phyloP scores from a whole-genome alignment of 495 filamentous ascomycete species.

The Viridothelium virens region DNA sequence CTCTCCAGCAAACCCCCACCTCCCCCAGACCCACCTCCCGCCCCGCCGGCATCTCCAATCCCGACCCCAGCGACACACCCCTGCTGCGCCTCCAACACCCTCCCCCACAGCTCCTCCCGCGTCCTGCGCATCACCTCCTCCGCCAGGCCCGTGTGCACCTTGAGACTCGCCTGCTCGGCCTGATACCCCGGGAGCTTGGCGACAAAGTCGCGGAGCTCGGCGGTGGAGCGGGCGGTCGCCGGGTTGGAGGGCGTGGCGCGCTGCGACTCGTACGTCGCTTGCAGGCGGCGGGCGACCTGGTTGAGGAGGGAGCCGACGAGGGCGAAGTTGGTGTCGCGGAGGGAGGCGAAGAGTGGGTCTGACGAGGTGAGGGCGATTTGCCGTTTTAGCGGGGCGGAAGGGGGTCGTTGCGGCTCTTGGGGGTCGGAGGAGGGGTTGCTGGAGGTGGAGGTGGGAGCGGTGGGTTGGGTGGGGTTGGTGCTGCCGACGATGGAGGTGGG shows the following conservation, averaged over 20 bases:
- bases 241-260: constrained; percentile 74
- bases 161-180: constrained; percentile 83
- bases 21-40: constrained; percentile 72
- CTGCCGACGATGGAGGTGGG: constrained; percentile 83
- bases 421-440: neutral
- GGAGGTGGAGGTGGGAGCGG: constrained; percentile 47
- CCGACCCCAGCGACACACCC: constrained; percentile 84
- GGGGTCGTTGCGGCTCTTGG: constrained; percentile 17
- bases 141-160: constrained; percentile 81
- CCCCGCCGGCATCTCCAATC: constrained; percentile 75
- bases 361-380: constrained; percentile 85
- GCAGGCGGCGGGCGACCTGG: constrained; percentile 79
- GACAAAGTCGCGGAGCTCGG: constrained; percentile 88
- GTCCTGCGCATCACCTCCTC: constrained; percentile 95
- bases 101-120: constrained; percentile 75
- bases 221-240: constrained; percentile 72
- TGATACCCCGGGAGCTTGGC: constrained; percentile 85
- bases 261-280: constrained; percentile 74
- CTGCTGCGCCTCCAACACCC: constrained; percentile 91
- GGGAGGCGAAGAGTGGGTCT: constrained; percentile 79
- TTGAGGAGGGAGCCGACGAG: constrained; percentile 84
- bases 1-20: constrained; percentile 71
- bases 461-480: constrained; percentile 50
- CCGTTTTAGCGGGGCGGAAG: constrained; percentile 63
- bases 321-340: constrained; percentile 91